A percentile compares a stretch with the other conserved stretches of the same genome.
Conservation (phyloP, 2,329 filamentous ascomycete species). For the Plectosphaerella plurivora region DNA sequence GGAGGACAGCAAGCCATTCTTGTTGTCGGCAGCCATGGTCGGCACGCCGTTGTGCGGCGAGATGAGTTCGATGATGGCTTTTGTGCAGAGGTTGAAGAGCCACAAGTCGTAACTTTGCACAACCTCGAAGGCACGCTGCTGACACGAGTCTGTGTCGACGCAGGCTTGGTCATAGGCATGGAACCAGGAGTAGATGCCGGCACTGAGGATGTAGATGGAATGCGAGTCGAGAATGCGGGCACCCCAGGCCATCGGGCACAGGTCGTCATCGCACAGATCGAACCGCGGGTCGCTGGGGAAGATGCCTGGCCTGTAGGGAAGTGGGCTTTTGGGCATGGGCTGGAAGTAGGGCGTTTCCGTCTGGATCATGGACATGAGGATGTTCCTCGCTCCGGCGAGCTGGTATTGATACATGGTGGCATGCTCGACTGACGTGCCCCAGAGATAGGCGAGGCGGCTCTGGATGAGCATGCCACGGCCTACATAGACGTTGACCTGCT, state of each 20-base stretch:
- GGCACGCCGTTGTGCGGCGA: neutral
- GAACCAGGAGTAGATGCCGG: slow-evolving; percentile 24
- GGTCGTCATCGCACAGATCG: slow-evolving; percentile 5
- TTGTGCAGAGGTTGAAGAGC: slow-evolving; percentile 17
- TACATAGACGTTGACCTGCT: slow-evolving; percentile 26
- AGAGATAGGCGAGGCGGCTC: slow-evolving; percentile 15
- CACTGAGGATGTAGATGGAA: slow-evolving; percentile 17
- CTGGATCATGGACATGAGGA: slow-evolving; percentile 45
- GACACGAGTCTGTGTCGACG: slow-evolving; percentile 16
- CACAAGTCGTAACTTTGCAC: slow-evolving; percentile 16
- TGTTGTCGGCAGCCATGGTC: neutral
- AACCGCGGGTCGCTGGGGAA: slow-evolving; percentile 8
- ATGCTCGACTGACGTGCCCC: slow-evolving; percentile 16
- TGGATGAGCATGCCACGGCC: slow-evolving; percentile 29
- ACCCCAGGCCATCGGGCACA: slow-evolving; percentile 18
- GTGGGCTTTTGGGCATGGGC: slow-evolving; percentile 14
- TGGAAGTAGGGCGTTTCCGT: slow-evolving; percentile 25
- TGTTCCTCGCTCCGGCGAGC: slow-evolving; percentile 36
- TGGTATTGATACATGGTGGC: slow-evolving; percentile 43
- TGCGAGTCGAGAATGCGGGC: slow-evolving; percentile 14
- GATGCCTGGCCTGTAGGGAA: slow-evolving; percentile 11
- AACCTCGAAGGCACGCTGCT: slow-evolving; percentile 12
- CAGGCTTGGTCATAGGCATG: slow-evolving; percentile 18
- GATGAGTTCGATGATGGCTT: slow-evolving; percentile 9
- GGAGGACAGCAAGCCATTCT: neutral